Base-by-base conservation (phyloP, 805 yeast species). In the Schizosaccharomyces cryophilus region DNA sequence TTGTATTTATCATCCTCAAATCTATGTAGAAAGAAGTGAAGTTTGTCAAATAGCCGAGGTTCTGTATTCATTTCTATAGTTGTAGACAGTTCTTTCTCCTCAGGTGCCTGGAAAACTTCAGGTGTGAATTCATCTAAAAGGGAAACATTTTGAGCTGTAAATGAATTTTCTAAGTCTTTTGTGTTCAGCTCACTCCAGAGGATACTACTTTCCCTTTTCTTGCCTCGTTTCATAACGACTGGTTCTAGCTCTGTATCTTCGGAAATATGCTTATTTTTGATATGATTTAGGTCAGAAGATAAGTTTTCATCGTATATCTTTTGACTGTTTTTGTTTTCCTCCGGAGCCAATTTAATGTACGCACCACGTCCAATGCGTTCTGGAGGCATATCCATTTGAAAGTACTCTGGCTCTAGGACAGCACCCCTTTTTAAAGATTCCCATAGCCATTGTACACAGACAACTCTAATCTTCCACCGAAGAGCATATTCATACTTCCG, bases 371-470 rank as follows among this genome's bases (percentile, higher is more conserved):
- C 76, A 24, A 73, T 67, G 15, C 67, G 60, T 0, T 69, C 69
- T 19, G 61, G 66, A 1, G 67, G 64, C n/a, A 66, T 40, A 19
- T 64, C 64, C 6, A 70, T 63, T 58, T 69, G 66, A 65, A 68
- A 73, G n/a, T 70, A 69, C n/a, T 67, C 66, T 47, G 69, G 75
- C 17, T 69, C 69, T 47, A 77, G 62, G 17, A 73, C 71, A 1
- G 74, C 76, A n/a, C 71, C 70, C 62, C 78, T 65, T 54, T 65
- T 67, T 2, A 72, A 62, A 59, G 76, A 72, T 62, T 74, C 74
- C 5, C 66, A 24, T 15, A 77, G 59, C 80, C 80, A 77, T 61
- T 71, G 68, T 7, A 74, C 74, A 61, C 71, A 71, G 2, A 75
- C 74, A 2, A 75, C 68, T 1, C 75, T 73, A 21, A 75, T 69